phyloP scores from a whole-genome alignment of 2,329 filamentous ascomycete genomes.

The Claviceps quebecensis region DNA sequence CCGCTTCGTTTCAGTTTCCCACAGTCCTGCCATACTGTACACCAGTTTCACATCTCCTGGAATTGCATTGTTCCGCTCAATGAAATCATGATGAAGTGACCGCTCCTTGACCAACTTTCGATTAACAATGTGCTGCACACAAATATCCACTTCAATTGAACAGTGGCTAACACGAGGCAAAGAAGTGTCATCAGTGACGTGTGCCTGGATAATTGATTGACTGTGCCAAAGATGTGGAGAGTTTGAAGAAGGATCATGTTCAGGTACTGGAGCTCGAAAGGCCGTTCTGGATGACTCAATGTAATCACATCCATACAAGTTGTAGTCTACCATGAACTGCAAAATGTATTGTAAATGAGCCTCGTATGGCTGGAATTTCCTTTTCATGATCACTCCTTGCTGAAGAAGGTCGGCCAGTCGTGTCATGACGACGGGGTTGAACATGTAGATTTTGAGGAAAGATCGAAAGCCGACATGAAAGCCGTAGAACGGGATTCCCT shows the following conservation, averaged over 20 bases:
- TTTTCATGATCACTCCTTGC: slow-evolving; percentile 76
- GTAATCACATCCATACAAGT: slow-evolving; percentile 85
- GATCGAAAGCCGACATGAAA: slow-evolving; percentile 84
- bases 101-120: slow-evolving; percentile 60
- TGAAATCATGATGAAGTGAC: slow-evolving; percentile 75
- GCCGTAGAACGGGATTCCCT: slow-evolving; percentile 90
- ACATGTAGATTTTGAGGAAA: slow-evolving; percentile 89
- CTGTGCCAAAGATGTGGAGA: slow-evolving; percentile 67
- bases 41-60: slow-evolving; percentile 66
- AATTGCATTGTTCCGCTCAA: slow-evolving; percentile 53
- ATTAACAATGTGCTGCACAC: slow-evolving; percentile 78
- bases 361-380: slow-evolving; percentile 80
- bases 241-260: slow-evolving; percentile 45
- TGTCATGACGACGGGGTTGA: slow-evolving; percentile 79
- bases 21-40: slow-evolving; percentile 84
- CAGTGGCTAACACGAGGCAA: slow-evolving; percentile 77
- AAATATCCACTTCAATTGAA: slow-evolving; percentile 78
- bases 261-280: slow-evolving; percentile 66
- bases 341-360: slow-evolving; percentile 83
- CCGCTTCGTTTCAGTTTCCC: slow-evolving; percentile 76
- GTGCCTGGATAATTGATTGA: slow-evolving; percentile 43
- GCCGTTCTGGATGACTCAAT: slow-evolving; percentile 56
- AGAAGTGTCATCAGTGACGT: slow-evolving; percentile 38
- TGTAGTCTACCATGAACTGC: slow-evolving; percentile 98
- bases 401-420: slow-evolving; percentile 74